A percentile compares a stretch with the other conserved stretches of the same genome.
Conservation (phyloP, 768 basidiomycete species). For the Termitomyces sp. region DNA sequence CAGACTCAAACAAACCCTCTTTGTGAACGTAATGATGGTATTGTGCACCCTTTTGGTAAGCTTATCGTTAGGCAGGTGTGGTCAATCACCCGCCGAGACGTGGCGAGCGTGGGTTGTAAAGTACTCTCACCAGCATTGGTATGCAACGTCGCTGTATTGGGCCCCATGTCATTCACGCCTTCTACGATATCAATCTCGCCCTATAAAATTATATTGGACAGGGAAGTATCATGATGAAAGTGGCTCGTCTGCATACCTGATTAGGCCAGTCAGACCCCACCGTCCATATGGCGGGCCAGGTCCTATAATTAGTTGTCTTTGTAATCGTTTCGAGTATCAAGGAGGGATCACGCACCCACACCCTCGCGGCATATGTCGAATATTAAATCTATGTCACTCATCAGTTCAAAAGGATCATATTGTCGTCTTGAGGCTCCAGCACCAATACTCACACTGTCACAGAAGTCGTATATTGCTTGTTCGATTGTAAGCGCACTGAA, state of each 20-base stretch:
- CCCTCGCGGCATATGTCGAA: slow-evolving; percentile 59
- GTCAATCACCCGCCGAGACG: slow-evolving; percentile 21
- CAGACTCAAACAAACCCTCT: slow-evolving; percentile 35
- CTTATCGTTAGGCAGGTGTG: background rate
- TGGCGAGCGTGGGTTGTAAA: slow-evolving; percentile 46
- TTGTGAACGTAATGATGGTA: slow-evolving; percentile 41
- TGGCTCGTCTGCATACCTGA: slow-evolving; percentile 19
- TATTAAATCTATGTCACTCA: slow-evolving; percentile 34
- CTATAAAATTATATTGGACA: slow-evolving; percentile 16
- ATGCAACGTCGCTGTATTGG: slow-evolving; percentile 36
- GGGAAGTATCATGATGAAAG: background rate
- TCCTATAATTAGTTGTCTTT: slow-evolving; percentile 16
- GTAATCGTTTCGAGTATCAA: background rate
- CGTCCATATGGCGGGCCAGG: slow-evolving; percentile 57
- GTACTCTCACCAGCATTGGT: slow-evolving; percentile 32
- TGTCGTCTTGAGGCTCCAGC: background rate
- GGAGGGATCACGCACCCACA: slow-evolving; percentile 38
- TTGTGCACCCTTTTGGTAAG: slow-evolving; percentile 42
- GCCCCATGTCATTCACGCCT: slow-evolving; percentile 35
- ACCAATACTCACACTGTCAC: slow-evolving; percentile 41
- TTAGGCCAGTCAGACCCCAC: slow-evolving; percentile 46
- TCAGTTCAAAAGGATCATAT: background rate
- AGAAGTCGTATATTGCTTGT: slow-evolving; percentile 47
- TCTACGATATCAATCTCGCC: slow-evolving; percentile 48
- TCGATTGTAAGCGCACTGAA: slow-evolving; percentile 54